Conservation (phyloP, 2,329 filamentous ascomycete species). For the Bipolaris oryzae region DNA sequence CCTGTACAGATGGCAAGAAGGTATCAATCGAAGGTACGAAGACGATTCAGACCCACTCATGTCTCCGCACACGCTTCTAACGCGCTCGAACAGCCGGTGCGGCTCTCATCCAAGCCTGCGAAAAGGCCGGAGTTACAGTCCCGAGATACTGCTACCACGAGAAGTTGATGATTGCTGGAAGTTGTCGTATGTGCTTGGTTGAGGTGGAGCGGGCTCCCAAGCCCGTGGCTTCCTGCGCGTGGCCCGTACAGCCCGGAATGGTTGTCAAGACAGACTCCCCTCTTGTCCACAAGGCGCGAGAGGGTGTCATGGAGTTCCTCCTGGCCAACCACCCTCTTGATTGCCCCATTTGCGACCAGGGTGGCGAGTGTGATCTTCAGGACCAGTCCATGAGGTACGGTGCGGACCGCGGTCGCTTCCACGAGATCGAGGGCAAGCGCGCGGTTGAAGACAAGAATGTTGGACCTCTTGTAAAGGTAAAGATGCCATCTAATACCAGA, state of each 20-base stretch:
- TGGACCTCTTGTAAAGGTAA: constrained; percentile 85
- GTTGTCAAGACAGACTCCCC: constrained; percentile 98
- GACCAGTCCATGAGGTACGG: constrained; percentile 99
- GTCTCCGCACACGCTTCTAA: constrained; percentile 35
- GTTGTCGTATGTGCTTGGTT: constrained; percentile 99
- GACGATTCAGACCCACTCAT: constrained; percentile 9
- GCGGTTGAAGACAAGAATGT: constrained; percentile 99
- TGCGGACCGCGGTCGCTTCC: constrained; percentile 92
- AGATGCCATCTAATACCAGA: background rate
- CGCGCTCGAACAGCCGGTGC: constrained; percentile 73
- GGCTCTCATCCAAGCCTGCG: constrained; percentile 97
- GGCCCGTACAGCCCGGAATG: constrained; percentile 98
- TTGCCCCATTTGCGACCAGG: constrained; percentile 97
- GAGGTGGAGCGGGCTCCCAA: constrained; percentile 97
- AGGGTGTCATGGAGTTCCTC: constrained; percentile 99
- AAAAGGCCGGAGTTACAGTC: constrained; percentile 90
- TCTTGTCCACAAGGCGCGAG: constrained; percentile 93
- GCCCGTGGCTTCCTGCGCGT: constrained; percentile 96
- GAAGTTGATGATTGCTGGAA: constrained; percentile 99
- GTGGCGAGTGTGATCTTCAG: constrained; percentile 98
- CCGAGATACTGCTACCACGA: constrained; percentile 99
- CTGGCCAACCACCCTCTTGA: constrained; percentile 95
- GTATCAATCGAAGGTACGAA: constrained; percentile 90
- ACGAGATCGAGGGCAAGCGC: constrained; percentile 94
- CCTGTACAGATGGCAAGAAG: constrained; percentile 85